Base-by-base conservation (phyloP, 2,329 filamentous ascomycete genomes). In the Penicillium glabrum region DNA sequence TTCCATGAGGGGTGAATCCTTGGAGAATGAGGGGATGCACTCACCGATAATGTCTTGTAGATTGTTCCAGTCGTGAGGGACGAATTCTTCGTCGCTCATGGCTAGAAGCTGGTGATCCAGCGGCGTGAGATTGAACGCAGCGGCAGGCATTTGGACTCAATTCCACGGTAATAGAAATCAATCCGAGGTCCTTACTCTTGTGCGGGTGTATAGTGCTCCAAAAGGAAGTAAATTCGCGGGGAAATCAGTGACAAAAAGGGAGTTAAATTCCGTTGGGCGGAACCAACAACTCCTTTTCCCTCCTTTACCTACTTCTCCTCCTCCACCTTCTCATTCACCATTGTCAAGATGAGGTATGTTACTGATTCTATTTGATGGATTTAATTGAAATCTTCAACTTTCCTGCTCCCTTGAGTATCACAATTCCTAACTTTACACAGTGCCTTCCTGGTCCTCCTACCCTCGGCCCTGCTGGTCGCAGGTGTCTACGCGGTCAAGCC, bases 401-500 rank as follows among this genome's bases (percentile, higher is more conserved):
- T 21, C n/a, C 26, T n/a, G 26, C 54, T 54, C 16, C 50, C 57
- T 21, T 41, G 3, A 23, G 10, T 10, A 19, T 19, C 19, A 46
- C 55, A 60, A 57, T 61, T 56, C 53, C 55, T 58, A 51, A 59
- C 54, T 48, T 46, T 51, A 27, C 33, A 68, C 63, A 61, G 68
- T 61, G 59, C 70, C 54, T 91, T 89, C 71, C 90, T 89, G 71
- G 85, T 96, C 68, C 92, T 93, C 75, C 88, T 96, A 69, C 92
- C 93, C 61, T 88, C 87, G n/a, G 86, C 83, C 58, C 83, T 96
- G 35, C 78, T 96, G 58, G 79, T 97, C 58, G 76, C 91, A 51
- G 91, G 91, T 67, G 88, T 86, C 44, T 82, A 86, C 61, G 88
- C 96, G 68, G 81, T 92, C 67, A 96, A 96, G 84, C 82, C 79